Base-by-base conservation (phyloP, 805 yeast species). In the Ascoidea tarda region DNA sequence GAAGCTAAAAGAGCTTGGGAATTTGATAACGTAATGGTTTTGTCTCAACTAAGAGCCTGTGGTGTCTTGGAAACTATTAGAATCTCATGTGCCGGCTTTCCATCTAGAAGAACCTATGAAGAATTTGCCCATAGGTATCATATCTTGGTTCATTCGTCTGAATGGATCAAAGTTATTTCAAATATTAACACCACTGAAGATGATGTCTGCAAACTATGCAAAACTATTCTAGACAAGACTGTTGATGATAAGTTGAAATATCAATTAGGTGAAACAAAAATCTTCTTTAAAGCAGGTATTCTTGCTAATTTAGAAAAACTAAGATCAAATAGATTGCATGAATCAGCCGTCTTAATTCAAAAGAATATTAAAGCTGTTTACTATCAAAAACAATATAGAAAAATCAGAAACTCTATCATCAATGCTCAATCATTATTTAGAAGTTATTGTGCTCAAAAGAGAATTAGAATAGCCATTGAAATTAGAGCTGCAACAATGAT, bases 41-140 rank as follows among this genome's bases (percentile, higher is more conserved):
- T 93, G 55, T 84, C 95, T 5, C 99, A 91, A 68, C 75, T 91
- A 57, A 79, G 99, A 65, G 99, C 99, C 5, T 91, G 99, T 74
- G 99, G 99, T 84, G 98, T 91, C 49, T 74, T 91, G 59, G 99
- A 93, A 66, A 93, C 99, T 1, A 91, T 91, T 63, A 75, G 96
- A 62, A 91, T 91, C 49, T 90, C 97, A 1, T 90, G 97, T 70
- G 97, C 96, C 50, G 99, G 99, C 46, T 91, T 90, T 76, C 99
- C 99, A 16, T 84, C 96, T 0, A 77, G 97, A 64, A 88, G 96
- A 89, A 80, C 96, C 2, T 93, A 88, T 64, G 89, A 83, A 51
- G 98, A 93, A 64, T 91, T 91, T 72, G 95, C 89, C 16, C 78
- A 82, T 57, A 79, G 96, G 62, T 91, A 89, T 66, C 91, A 88